Evolutionary conservation across 2,329 filamentous ascomycete species (phyloP), one percentile per base, ranked within the genome.

Genomic region (Ophidiomyces ophidiicola): DNA sequence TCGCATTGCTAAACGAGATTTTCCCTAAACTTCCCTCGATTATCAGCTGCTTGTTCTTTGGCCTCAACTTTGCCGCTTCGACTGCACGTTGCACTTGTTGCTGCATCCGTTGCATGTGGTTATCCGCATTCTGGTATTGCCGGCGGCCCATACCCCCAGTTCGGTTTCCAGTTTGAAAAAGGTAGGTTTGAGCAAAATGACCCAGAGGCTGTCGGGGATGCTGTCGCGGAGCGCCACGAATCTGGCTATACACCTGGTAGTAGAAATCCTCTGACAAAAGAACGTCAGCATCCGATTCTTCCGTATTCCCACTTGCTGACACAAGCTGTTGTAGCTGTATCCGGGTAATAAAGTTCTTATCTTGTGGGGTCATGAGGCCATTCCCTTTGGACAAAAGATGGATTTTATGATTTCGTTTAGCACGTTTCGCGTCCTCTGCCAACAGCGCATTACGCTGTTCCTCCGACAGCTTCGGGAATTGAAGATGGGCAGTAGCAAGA

Each of bases 261-360:
- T 98, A 98, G 57, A 98, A 98, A 58, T 98, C 90, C 52, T 98
- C 90, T 1, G 78, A 74, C 25, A 96, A 70, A 5, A 82, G 78
- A 24, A 84, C 76, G 55, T 96, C 87, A 0, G 78, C 76, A 32
- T 80, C 81, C 32, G 79, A 73, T 46, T 93, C 86, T 38, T 80
- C 80, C 3, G 86, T 74, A 52, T 86, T 90, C 6, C 88, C 88
- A 17, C 86, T 93, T 6, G 90, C 87, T 7, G 88, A 79, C 39
- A 98, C 84, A 24, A 98, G 73, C 58, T 98, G 90, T 63, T 98
- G 90, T 37, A 98, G 71, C 59, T 98, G 90, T 48, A 98, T 98
- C 12, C 90, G 79, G 4, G 90, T 96, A 49, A 98, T 94, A 62
- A 96, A 98, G 58, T 94, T 98, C 70, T 98, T 98, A 63, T 98